Conservation (phyloP, 2,329 filamentous ascomycete genomes). For the Ophiostoma himal-ulmi region DNA sequence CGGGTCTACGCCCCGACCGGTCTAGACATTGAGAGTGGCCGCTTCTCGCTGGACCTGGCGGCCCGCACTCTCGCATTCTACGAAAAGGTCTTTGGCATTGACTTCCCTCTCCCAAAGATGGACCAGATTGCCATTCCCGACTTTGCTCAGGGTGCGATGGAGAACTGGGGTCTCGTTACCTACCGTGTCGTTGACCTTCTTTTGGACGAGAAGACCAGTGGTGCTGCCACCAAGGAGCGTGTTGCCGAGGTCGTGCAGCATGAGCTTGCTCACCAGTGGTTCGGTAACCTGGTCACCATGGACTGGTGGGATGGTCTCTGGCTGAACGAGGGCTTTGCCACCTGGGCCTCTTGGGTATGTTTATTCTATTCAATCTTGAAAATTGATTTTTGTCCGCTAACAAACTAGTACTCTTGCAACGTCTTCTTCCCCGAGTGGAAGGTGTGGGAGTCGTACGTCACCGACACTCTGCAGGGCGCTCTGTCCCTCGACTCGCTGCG, state of each 20-base stretch:
- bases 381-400: background rate
- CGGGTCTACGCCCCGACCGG: slow-evolving; percentile 91
- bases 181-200: slow-evolving; percentile 89
- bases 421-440: slow-evolving; percentile 97
- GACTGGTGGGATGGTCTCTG: slow-evolving; percentile 90
- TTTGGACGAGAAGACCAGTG: slow-evolving; percentile 84
- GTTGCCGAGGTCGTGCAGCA: slow-evolving; percentile 95
- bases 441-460: slow-evolving; percentile 93
- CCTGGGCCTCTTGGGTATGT: slow-evolving; percentile 62
- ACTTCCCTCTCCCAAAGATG: slow-evolving; percentile 88
- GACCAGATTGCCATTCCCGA: slow-evolving; percentile 95
- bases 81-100: slow-evolving; percentile 84
- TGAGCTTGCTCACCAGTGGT: slow-evolving; percentile 91
- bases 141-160: slow-evolving; percentile 93
- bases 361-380: slow-evolving; percentile 1
- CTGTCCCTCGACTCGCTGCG: slow-evolving; percentile 82
- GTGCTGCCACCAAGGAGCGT: slow-evolving; percentile 82
- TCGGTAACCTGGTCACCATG: slow-evolving; percentile 87
- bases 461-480: slow-evolving; percentile 83
- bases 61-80: slow-evolving; percentile 90
- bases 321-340: slow-evolving; percentile 88
- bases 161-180: slow-evolving; percentile 96
- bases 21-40: slow-evolving; percentile 82
- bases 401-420: slow-evolving; percentile 71
- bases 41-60: slow-evolving; percentile 83